Evolutionary conservation across 2,329 filamentous ascomycete genomes (phyloP).

Genomic region (Apiospora phragmitis): DNA sequence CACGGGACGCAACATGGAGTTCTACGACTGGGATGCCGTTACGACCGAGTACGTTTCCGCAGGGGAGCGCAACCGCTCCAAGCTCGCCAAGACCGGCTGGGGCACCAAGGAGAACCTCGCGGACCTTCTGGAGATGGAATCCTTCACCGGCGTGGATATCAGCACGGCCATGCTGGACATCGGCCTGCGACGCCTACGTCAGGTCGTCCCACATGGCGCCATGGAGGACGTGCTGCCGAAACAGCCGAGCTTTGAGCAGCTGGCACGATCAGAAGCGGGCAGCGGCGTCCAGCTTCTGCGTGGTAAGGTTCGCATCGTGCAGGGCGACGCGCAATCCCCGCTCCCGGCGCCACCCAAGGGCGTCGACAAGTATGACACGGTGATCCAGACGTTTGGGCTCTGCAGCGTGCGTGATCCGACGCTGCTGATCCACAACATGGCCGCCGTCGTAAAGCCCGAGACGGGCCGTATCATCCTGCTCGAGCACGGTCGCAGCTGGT

Average conservation of each 20-base stretch:
- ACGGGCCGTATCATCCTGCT: constrained; percentile 61
- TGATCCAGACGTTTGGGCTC: constrained; percentile 65
- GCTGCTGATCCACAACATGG: constrained; percentile 53
- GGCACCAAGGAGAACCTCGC: constrained; percentile 8
- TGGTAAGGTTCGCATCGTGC: constrained; percentile 46
- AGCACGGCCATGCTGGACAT: constrained; percentile 61
- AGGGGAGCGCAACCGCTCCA: constrained; percentile 21
- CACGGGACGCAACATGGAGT: constrained; percentile 61
- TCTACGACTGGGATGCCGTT: constrained; percentile 54
- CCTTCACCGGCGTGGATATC: constrained; percentile 64
- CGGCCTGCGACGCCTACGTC: constrained; percentile 52
- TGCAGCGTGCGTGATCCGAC: constrained; percentile 62
- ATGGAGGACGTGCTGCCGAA: constrained; percentile 37
- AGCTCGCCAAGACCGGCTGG: constrained; percentile 17
- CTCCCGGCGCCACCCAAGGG: constrained; percentile 42
- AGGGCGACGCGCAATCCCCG: constrained; percentile 47
- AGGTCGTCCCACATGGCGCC: constrained; percentile 40
- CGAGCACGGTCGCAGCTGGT: constrained; percentile 62
- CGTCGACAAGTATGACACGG: constrained; percentile 57
- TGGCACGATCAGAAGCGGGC: constrained; percentile 21
- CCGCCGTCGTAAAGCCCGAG: constrained; percentile 49
- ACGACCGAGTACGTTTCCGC: constrained; percentile 19
- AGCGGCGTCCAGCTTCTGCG: constrained; percentile 36
- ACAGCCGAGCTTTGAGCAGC: constrained; percentile 26
- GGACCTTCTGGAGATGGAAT: constrained; percentile 40